These are phyloP conservation scores for Athelia psychrophila DNA, from an alignment of 1,284 basidiomycete genomes.

Conservation along the genomic window DNA sequence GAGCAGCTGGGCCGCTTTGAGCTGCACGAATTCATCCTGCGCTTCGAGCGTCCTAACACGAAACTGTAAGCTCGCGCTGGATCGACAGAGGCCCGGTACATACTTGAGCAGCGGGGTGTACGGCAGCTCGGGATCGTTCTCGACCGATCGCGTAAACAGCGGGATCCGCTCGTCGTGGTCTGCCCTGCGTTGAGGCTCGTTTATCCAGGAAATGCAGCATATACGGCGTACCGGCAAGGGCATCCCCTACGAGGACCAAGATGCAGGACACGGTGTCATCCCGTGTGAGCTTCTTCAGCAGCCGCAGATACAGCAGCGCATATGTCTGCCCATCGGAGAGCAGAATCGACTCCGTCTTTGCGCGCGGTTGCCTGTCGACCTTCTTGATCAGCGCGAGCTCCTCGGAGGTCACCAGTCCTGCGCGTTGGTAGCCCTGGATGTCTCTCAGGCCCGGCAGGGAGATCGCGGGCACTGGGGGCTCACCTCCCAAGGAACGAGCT, in stretches of 20 bases:
- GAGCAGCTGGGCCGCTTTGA: slow-evolving; percentile 87
- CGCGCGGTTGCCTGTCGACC: slow-evolving; percentile 77
- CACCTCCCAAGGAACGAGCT: slow-evolving; percentile 97
- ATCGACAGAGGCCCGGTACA: slow-evolving; percentile 6
- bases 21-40: slow-evolving; percentile 90
- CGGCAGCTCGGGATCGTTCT: slow-evolving; percentile 76
- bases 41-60: slow-evolving; percentile 70
- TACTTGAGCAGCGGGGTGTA: slow-evolving; percentile 84
- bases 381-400: slow-evolving; percentile 91
- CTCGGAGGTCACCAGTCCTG: slow-evolving; percentile 85
- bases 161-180: slow-evolving; percentile 80
- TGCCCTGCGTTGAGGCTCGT: slow-evolving; percentile 19
- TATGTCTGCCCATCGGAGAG: slow-evolving; percentile 81
- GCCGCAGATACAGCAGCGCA: slow-evolving; percentile 85
- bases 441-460: slow-evolving; percentile 9
- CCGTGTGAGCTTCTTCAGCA: slow-evolving; percentile 91
- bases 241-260: slow-evolving; percentile 89
- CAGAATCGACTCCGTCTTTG: slow-evolving; percentile 72
- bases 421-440: slow-evolving; percentile 88
- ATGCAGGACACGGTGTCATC: slow-evolving; percentile 95
- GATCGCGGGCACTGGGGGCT: slow-evolving; percentile 3
- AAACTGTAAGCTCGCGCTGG: slow-evolving; percentile 8
- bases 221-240: slow-evolving; percentile 70
- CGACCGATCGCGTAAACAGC: slow-evolving; percentile 61
- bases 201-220: not conserved